Percentiles rank a stretch among this genome's conserved stretches.
phyloP scores from a whole-genome alignment of 805 yeast species.

The Wickerhamomyces xylosicus region DNA sequence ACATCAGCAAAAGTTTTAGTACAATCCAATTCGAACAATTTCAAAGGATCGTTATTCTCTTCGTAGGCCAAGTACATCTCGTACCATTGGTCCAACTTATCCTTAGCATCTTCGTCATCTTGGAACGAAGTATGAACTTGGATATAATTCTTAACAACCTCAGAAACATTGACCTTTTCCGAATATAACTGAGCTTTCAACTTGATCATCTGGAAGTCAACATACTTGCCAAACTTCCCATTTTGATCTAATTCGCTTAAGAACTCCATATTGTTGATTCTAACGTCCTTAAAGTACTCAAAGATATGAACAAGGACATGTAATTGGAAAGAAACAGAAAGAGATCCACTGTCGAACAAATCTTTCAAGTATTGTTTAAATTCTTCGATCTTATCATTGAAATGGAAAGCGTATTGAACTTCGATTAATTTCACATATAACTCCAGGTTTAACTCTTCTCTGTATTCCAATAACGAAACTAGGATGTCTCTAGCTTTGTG shows the following conservation, averaged over 20 bases:
- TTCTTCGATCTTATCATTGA: neutral
- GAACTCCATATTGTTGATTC: neutral
- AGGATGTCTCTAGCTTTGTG: constrained; percentile 23
- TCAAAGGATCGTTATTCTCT: neutral
- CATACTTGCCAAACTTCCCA: constrained; percentile 1
- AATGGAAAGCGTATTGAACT: constrained; percentile 25
- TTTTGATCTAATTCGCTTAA: neutral
- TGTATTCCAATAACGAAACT: constrained; percentile 13
- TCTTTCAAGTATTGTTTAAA: constrained; percentile 1
- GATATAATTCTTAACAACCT: neutral
- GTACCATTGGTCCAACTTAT: constrained; percentile 2
- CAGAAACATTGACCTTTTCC: neutral
- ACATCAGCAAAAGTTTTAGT: too few relatives aligned
- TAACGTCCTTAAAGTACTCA: constrained; percentile 1
- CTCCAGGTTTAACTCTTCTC: constrained; percentile 21
- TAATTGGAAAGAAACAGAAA: neutral
- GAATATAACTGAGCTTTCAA: neutral
- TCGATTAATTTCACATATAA: constrained; percentile 31
- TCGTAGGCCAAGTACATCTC: neutral
- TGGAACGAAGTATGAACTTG: constrained; percentile 16
- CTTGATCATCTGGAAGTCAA: neutral
- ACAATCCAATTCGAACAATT: too few relatives aligned
- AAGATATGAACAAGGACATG: neutral
- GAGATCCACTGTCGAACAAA: constrained; percentile 1
- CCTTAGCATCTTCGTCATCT: constrained; percentile 17